Base-by-base conservation (phyloP, 75 land plant genomes). In the Cryptomeria japonica region DNA sequence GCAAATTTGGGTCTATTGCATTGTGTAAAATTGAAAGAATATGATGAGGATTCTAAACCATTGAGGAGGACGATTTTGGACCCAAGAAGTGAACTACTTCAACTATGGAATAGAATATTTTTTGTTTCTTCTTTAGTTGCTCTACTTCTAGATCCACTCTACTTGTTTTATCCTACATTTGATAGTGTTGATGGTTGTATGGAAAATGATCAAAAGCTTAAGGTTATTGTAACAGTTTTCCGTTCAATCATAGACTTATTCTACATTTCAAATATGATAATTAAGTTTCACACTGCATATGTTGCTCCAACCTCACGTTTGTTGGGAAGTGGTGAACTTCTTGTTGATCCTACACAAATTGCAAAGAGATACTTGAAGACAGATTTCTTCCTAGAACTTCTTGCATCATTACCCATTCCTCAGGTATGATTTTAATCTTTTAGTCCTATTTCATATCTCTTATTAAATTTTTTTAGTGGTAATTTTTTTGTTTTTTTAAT, bases 301-400 rank as follows among this genome's bases (percentile, higher is more conserved):
- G 91, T 96, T 22, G 91, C 97, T 13, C 96, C 95, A 37, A 93
- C 92, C 16, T 94, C 96, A 31, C 88, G 96, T 73, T 90, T 94
- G 28, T 93, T 95, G 79, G 98, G 98, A 2, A 83, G 96, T 13
- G 98, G 98, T 1, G 97, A 96, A 86, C 94, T 96, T 28, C 95
- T 96, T 79, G 92, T 85, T 89, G 95, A 96, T 86, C 85, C 94
- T 14, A 16, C 39, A 28, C 80, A 92, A 88, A 96, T 95, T 39
- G 93, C 94, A 14, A 85, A 36, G 80, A 83, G 95, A 15, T 96
- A 96, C 55, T 51, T 96, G 80, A 92, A 77, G 89, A 44, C 90
- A 15, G 94, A 88, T 88, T 95, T 96, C 61, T 3, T 91, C 34
- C 70, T 94, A 25, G 98, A 96, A 86, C 87, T 96, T 25, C 76